Conservation (phyloP, 2,329 filamentous ascomycete genomes). For the Ceratocystis smalleyi region DNA sequence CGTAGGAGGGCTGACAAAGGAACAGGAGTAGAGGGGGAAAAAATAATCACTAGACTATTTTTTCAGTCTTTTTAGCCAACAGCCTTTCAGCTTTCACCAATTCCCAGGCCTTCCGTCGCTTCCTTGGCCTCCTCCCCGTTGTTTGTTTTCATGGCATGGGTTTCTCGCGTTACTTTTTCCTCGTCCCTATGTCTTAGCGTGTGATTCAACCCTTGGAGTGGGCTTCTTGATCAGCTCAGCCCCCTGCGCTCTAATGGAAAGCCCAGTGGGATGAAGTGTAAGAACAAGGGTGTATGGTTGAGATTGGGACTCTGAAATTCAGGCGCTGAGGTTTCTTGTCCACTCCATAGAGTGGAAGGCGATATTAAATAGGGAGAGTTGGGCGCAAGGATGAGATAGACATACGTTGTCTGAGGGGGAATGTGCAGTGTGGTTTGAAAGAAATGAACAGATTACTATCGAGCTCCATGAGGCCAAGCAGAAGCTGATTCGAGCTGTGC, state of each 20-base stretch:
- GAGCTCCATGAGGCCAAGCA: background rate
- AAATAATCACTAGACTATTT: background rate
- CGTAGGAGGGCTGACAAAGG: background rate
- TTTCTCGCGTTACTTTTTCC: slow-evolving; percentile 4
- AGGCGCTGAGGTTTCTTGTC: background rate
- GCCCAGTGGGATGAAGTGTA: background rate
- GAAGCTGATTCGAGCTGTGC: background rate
- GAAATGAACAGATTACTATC: no score
- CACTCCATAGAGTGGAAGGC: background rate
- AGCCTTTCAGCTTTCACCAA: background rate
- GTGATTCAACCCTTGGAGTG: slow-evolving; percentile 3
- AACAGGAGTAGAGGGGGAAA: background rate
- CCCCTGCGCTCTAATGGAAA: background rate
- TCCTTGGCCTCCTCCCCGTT: slow-evolving; percentile 1
- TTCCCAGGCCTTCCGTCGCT: slow-evolving; percentile 1
- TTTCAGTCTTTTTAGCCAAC: background rate
- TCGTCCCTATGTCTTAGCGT: background rate
- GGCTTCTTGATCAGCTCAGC: slow-evolving; percentile 4
- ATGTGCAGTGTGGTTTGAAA: background rate
- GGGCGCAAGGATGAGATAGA: background rate
- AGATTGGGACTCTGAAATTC: background rate
- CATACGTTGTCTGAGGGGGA: background rate
- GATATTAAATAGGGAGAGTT: background rate
- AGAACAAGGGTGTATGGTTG: background rate
- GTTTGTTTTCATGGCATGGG: background rate